Conservation (phyloP, 805 yeast species). For the Ogataea pini region DNA sequence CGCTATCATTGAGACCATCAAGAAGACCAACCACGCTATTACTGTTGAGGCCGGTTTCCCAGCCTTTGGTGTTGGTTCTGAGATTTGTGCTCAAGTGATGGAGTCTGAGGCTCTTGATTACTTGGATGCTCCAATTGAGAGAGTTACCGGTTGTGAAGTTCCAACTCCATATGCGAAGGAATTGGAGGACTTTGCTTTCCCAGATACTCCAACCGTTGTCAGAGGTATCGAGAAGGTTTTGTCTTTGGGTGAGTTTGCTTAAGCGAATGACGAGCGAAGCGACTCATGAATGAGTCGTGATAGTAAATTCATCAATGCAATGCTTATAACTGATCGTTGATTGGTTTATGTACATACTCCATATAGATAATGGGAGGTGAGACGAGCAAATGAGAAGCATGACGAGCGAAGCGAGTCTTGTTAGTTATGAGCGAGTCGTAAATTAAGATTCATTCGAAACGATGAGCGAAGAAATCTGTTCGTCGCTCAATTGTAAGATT, state of each 20-base stretch:
- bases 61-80: constrained; percentile 97
- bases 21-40: constrained; percentile 95
- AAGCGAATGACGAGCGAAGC: constrained; percentile 2
- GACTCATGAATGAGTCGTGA: neutral
- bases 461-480: too few relatives aligned
- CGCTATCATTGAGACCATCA: constrained; percentile 80
- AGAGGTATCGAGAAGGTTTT: constrained; percentile 83
- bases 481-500: too few relatives aligned
- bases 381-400: neutral
- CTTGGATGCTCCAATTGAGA: constrained; percentile 97
- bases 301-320: too few relatives aligned
- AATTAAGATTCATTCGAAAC: too few relatives aligned
- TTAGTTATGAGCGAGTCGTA: too few relatives aligned
- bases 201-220: constrained; percentile 86
- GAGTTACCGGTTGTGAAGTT: constrained; percentile 99
- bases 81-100: constrained; percentile 96
- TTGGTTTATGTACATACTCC: neutral
- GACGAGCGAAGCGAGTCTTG: neutral
- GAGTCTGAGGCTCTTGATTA: constrained; percentile 98
- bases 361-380: neutral
- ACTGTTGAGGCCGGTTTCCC: constrained; percentile 99
- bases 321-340: neutral
- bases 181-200: constrained; percentile 98
- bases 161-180: constrained; percentile 98
- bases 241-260: constrained; percentile 49